A percentile compares a stretch with the other conserved stretches of the same genome.
phyloP scores from a whole-genome alignment of 768 basidiomycete species.

The Gautieria morchelliformis region DNA sequence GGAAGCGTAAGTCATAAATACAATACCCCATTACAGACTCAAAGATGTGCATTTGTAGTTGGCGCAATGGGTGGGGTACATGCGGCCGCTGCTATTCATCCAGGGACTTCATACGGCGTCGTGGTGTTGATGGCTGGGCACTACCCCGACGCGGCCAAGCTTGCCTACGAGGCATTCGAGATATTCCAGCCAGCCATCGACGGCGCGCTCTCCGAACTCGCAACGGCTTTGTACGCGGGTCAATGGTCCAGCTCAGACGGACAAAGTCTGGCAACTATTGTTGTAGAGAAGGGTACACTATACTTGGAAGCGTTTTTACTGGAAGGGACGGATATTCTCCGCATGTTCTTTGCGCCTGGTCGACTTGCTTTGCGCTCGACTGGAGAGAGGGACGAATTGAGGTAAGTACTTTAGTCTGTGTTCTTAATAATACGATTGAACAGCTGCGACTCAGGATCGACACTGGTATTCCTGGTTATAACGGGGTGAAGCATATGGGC shows the following conservation, averaged over 20 bases:
- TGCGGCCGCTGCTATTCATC: conserved; percentile 18
- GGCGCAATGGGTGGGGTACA: conserved; percentile 20
- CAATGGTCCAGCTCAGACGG: conserved; percentile 12
- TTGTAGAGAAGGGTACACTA: conserved; percentile 15
- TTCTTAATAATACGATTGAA: background rate
- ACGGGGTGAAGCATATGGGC: conserved; percentile 21
- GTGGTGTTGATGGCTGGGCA: conserved; percentile 18
- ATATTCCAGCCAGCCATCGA: conserved; percentile 22
- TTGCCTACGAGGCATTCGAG: conserved; percentile 17
- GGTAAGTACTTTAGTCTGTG: conserved; percentile 13
- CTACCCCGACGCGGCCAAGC: conserved; percentile 15
- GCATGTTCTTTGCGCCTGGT: conserved; percentile 12
- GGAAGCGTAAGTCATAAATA: conserved; percentile 17
- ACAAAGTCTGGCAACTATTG: conserved; percentile 10
- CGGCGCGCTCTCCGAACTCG: conserved; percentile 4
- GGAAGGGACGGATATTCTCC: conserved; percentile 15
- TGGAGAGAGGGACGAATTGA: conserved; percentile 20
- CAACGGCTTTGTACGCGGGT: conserved; percentile 15
- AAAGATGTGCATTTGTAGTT: conserved; percentile 9
- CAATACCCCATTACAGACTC: background rate
- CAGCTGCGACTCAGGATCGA: conserved; percentile 16
- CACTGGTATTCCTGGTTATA: conserved; percentile 19
- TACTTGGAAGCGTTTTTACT: conserved; percentile 10
- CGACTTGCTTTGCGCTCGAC: conserved; percentile 18
- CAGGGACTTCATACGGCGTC: conserved; percentile 20